Conservation (phyloP, 441 rosid species). For the Euphorbia corollata region DNA sequence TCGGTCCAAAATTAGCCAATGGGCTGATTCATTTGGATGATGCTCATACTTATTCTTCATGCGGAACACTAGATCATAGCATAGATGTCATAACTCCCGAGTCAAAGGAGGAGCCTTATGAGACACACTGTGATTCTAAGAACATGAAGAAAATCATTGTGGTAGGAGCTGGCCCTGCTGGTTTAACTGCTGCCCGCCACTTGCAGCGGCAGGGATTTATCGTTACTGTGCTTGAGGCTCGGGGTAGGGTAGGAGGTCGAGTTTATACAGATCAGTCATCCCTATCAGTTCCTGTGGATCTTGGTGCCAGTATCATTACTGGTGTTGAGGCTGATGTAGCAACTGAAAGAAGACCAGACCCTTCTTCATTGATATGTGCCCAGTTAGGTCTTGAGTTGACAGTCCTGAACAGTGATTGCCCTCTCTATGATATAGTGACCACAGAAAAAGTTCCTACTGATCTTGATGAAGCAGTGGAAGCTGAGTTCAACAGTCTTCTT, state of each 20-base stretch:
- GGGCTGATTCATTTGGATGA: slow-evolving; percentile 33
- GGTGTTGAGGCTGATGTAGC: slow-evolving; percentile 98
- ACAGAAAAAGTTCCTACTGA: slow-evolving; percentile 90
- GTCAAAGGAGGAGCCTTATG: slow-evolving; percentile 24
- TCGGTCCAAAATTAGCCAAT: slow-evolving; percentile 25
- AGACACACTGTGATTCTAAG: slow-evolving; percentile 30
- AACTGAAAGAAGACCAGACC: slow-evolving; percentile 98
- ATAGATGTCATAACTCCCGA: slow-evolving; percentile 31
- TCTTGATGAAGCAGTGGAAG: slow-evolving; percentile 87
- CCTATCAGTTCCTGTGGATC: slow-evolving; percentile 99
- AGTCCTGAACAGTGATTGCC: slow-evolving; percentile 92
- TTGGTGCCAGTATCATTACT: slow-evolving; percentile 99
- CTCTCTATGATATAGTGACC: slow-evolving; percentile 87
- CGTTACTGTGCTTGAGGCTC: slow-evolving; percentile 85
- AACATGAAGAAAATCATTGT: slow-evolving; percentile 63
- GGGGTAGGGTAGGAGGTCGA: slow-evolving; percentile 94
- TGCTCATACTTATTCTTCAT: slow-evolving; percentile 25
- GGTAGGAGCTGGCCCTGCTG: slow-evolving; percentile 99
- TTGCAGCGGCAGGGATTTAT: slow-evolving; percentile 90
- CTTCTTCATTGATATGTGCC: slow-evolving; percentile 89
- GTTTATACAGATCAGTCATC: slow-evolving; percentile 87
- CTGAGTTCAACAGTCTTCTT: slow-evolving; percentile 87
- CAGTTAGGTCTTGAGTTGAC: slow-evolving; percentile 94
- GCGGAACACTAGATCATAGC: slow-evolving; percentile 22
- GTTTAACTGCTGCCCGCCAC: slow-evolving; percentile 94